Percentiles rank a stretch among this genome's conserved stretches.
Conservation (phyloP, 2,329 filamentous ascomycete genomes). For the Xylaria sp. region DNA sequence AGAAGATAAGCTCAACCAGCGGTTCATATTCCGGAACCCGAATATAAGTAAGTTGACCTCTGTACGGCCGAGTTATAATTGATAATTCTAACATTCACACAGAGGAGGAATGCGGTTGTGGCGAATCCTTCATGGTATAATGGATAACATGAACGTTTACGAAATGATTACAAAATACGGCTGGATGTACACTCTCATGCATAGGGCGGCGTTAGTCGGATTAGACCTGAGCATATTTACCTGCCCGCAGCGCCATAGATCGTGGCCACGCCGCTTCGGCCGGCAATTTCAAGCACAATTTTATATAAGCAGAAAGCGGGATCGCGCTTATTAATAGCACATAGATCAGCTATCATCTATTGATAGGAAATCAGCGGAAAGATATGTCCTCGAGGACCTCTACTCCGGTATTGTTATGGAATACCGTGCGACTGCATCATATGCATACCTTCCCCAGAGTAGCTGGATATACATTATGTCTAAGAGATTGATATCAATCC, state of each 20-base stretch:
- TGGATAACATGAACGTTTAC: conserved; percentile 1
- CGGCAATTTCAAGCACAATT: not conserved
- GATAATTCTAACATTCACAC: conserved; percentile 49
- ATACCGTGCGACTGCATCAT: not conserved
- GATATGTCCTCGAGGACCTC: conserved; percentile 1
- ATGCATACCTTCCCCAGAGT: not conserved
- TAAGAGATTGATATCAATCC: conserved; percentile 24
- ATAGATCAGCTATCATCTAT: conserved; percentile 17
- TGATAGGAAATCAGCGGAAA: not conserved
- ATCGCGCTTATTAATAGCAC: conserved; percentile 23
- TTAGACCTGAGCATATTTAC: conserved; percentile 30
- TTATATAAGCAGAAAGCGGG: conserved; percentile 2
- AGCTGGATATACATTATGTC: no score
- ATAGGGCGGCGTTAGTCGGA: conserved; percentile 45
- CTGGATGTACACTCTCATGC: conserved; percentile 39
- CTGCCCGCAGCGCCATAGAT: conserved; percentile 2
- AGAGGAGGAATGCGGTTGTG: conserved; percentile 97
- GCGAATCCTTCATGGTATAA: conserved; percentile 92
- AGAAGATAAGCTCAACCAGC: conserved; percentile 91
- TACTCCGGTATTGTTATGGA: not conserved
- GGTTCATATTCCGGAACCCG: conserved; percentile 95
- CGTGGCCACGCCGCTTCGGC: conserved; percentile 7
- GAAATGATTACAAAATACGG: conserved; percentile 12
- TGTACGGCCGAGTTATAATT: not conserved
- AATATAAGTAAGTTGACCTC: conserved; percentile 85